Evolutionary conservation across 371 early-diverging fungal species (phyloP), one percentile per base, ranked within the genome.

Genomic region (Neoconidiobolus thromboides): DNA sequence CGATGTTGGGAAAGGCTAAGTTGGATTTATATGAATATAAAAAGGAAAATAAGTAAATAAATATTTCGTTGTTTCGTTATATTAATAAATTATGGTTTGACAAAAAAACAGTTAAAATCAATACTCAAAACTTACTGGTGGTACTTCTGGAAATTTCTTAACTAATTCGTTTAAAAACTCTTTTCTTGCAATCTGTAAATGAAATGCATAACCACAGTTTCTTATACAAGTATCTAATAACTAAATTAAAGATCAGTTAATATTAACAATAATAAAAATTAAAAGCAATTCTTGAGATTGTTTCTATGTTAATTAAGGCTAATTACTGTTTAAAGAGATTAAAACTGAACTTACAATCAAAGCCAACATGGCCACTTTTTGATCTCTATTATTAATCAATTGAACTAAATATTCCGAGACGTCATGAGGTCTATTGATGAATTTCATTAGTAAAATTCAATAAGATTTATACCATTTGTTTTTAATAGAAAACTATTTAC

Each of bases 161-260:
- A 93, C 91, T 42, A 96, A 79, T 58, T 87, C 89, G 69, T 93
- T 94, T 58, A 96, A 71, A 66, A 96, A 96, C 61, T 95, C 97
- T 64, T 92, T 91, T 41, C 87, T 82, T 15, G 85, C 83, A 48
- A 96, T 80, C 64, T 93, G 91, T 61, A 90, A 74, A 63, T 96
- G 96, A 64, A 96, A 92, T 0, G 97, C 82, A 68, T 91, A 89
- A 0, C 95, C 96, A 69, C 96, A 94, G 68, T 96, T 95, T 71
- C 94, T 93, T 60, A 93, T 89, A 63, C 92, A 88, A 61, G 83
- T 82, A 68, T 96, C 96, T 38, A 96, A 76, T 2, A 94, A 77
- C 26, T 26, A 26, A 26, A 26, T 26, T 26, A 26, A 26, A 26
- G 26, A 26, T 26, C 26, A 26, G 26, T 26, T 26, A 26, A 26